Evolutionary conservation across 2,329 filamentous ascomycete genomes (phyloP).

Genomic region (Penicillium rolfsii): DNA sequence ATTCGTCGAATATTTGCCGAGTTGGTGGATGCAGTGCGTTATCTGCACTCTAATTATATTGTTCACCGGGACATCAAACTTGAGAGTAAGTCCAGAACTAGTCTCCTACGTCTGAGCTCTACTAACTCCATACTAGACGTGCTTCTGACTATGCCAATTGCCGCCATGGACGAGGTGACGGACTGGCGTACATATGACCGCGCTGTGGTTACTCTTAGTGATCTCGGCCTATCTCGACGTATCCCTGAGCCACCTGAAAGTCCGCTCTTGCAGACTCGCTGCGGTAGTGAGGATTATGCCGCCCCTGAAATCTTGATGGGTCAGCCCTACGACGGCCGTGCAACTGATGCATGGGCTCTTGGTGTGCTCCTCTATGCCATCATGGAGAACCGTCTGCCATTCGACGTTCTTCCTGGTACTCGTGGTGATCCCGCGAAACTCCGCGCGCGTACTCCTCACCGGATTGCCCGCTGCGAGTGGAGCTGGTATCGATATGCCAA

Average conservation of each 20-base stretch:
- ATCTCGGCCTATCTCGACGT: slow-evolving; percentile 84
- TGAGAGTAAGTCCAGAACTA: slow-evolving; percentile 68
- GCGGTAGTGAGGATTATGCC: slow-evolving; percentile 95
- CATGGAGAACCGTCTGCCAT: slow-evolving; percentile 89
- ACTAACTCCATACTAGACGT: slow-evolving; percentile 65
- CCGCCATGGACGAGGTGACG: slow-evolving; percentile 66
- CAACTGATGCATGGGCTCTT: slow-evolving; percentile 92
- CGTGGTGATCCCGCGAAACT: slow-evolving; percentile 71
- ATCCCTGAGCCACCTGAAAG: slow-evolving; percentile 74
- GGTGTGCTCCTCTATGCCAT: slow-evolving; percentile 92
- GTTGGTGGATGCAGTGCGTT: slow-evolving; percentile 79
- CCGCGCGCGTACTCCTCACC: slow-evolving; percentile 81
- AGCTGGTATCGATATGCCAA: slow-evolving; percentile 86
- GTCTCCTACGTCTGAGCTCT: slow-evolving; percentile 16
- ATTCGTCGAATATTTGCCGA: slow-evolving; percentile 88
- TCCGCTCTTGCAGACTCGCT: slow-evolving; percentile 88
- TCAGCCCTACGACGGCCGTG: slow-evolving; percentile 88
- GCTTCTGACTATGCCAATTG: slow-evolving; percentile 77
- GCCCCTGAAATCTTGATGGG: slow-evolving; percentile 96
- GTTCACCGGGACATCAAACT: slow-evolving; percentile 98
- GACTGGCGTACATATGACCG: slow-evolving; percentile 78
- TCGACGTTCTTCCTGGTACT: slow-evolving; percentile 83
- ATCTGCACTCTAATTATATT: slow-evolving; percentile 82
- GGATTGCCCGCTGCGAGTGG: slow-evolving; percentile 96
- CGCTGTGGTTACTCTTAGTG: slow-evolving; percentile 84